phyloP scores from a whole-genome alignment of 106 monocot species.

The Allium cepa region DNA sequence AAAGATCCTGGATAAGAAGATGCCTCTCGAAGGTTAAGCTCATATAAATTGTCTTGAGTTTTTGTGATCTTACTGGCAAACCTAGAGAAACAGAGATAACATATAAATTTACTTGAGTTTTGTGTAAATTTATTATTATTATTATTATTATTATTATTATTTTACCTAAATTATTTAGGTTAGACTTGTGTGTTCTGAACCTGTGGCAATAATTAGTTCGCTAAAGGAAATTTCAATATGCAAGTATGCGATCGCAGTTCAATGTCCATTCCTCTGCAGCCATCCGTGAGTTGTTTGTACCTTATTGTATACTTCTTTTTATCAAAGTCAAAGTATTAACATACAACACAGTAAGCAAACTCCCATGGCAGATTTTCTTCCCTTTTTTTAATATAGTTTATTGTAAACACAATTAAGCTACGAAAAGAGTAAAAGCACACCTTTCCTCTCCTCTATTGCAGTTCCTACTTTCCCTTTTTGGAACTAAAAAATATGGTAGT shows the following conservation, averaged over 20 bases:
- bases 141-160: background rate
- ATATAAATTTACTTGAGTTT: background rate
- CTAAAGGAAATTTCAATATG: conserved; percentile 90
- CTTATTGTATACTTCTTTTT: background rate
- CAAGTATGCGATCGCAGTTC: conserved; percentile 71
- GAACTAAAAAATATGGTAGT: too few relatives aligned
- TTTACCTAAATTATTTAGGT: conserved; percentile 23
- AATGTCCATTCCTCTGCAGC: conserved; percentile 69
- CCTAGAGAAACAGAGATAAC: conserved; percentile 74
- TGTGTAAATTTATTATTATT: background rate
- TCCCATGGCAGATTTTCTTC: too few relatives aligned
- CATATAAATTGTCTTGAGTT: background rate
- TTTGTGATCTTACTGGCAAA: conserved; percentile 71
- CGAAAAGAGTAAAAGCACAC: too few relatives aligned
- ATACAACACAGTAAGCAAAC: too few relatives aligned
- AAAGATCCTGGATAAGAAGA: conserved; percentile 81
- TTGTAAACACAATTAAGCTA: too few relatives aligned
- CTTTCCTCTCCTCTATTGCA: too few relatives aligned
- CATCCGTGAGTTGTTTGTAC: conserved; percentile 51
- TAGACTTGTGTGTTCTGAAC: conserved; percentile 73
- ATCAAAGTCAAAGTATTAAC: too few relatives aligned
- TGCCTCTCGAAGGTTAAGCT: conserved; percentile 57
- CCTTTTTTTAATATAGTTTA: too few relatives aligned
- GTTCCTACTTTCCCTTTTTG: too few relatives aligned
- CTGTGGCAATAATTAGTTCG: conserved; percentile 51